A percentile compares a stretch with the other conserved stretches of the same genome.
phyloP scores from a whole-genome alignment of 495 filamentous ascomycete species.

The Annulohypoxylon nitens region DNA sequence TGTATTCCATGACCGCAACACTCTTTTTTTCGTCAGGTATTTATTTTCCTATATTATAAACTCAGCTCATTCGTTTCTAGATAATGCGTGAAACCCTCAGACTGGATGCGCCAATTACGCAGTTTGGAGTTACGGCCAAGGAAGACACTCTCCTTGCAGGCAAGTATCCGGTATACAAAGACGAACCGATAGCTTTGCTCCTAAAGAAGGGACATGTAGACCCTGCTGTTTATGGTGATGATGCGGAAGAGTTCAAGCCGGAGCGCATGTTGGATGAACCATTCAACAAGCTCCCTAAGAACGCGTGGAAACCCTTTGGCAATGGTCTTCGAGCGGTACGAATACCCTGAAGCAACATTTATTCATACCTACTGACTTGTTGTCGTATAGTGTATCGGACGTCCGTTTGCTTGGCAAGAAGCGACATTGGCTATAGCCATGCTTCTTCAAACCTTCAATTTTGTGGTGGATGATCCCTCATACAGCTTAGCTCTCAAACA shows the following conservation, averaged over 20 bases:
- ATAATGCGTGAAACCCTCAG: conserved; percentile 79
- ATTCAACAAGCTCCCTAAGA: conserved; percentile 67
- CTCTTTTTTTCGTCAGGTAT: neutral
- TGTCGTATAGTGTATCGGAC: conserved; percentile 59
- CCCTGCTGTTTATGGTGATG: conserved; percentile 65
- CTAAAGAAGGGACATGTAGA: conserved; percentile 68
- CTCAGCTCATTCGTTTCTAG: conserved; percentile 58
- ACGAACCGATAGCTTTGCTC: conserved; percentile 64
- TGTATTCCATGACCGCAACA: neutral
- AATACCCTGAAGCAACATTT: conserved; percentile 38
- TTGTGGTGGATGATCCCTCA: conserved; percentile 65
- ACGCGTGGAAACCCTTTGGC: conserved; percentile 72
- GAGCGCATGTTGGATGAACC: conserved; percentile 74
- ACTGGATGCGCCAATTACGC: conserved; percentile 72
- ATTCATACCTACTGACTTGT: conserved; percentile 48
- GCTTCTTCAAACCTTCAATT: conserved; percentile 74
- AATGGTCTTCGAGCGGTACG: conserved; percentile 63
- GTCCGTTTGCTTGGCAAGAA: conserved; percentile 76
- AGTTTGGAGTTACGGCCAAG: conserved; percentile 59
- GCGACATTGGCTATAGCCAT: conserved; percentile 65
- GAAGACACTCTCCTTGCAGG: conserved; percentile 70
- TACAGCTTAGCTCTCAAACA: conserved; percentile 77
- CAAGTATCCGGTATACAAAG: conserved; percentile 73
- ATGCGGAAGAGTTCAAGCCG: conserved; percentile 68
- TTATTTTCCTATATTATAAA: neutral